Conservation (phyloP, 352 stramenopile genomes). For the Globisporangium rhizosaccharum region DNA sequence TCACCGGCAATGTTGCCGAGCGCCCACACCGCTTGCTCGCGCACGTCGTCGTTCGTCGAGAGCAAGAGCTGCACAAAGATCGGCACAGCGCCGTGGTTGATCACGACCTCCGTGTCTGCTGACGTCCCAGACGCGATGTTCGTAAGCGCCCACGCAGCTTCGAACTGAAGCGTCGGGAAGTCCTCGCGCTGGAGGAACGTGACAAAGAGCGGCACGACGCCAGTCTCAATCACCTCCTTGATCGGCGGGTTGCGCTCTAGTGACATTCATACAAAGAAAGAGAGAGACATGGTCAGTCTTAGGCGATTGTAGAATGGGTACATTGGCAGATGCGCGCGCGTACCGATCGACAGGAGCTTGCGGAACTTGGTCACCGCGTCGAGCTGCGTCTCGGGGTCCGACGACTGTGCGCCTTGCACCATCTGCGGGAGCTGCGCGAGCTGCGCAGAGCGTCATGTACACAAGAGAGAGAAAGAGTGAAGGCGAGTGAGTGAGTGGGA, state of each 20-base stretch:
- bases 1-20: conserved; percentile 99
- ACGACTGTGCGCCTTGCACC: conserved; percentile 90
- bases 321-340: neutral
- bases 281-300: neutral
- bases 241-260: conserved; percentile 98
- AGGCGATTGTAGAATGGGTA: conserved; percentile 2
- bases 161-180: conserved; percentile 94
- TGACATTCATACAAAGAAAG: neutral
- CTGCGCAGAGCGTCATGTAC: conserved; percentile 26
- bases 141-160: conserved; percentile 99
- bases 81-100: conserved; percentile 95
- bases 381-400: conserved; percentile 90
- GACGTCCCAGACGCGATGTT: conserved; percentile 99
- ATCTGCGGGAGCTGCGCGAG: conserved; percentile 94
- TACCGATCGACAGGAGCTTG: conserved; percentile 97
- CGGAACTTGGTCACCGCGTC: conserved; percentile 98
- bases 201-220: conserved; percentile 97
- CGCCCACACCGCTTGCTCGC: conserved; percentile 97
- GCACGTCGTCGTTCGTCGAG: conserved; percentile 97
- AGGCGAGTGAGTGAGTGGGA: conserved; percentile 4
- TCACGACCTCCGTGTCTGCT: conserved; percentile 97
- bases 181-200: conserved; percentile 96
- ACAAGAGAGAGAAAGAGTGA: neutral
- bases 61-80: conserved; percentile 95
- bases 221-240: conserved; percentile 97